Percentiles rank a stretch among this genome's conserved stretches.
These are phyloP conservation scores for Penstemon eatonii DNA, from an alignment of 257 asterid species.

Conservation along the genomic window DNA sequence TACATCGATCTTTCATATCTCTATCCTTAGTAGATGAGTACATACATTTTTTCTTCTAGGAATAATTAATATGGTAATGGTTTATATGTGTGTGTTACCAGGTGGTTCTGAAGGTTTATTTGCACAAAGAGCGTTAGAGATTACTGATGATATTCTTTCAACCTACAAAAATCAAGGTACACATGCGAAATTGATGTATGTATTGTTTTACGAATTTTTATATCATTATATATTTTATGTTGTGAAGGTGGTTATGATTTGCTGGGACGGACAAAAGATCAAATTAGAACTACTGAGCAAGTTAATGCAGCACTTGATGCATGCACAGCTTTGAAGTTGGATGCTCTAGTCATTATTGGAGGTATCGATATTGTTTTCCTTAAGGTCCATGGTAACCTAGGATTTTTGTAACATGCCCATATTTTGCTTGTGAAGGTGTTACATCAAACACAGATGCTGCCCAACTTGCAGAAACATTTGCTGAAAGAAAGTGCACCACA, in stretches of 20 bases:
- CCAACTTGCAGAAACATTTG: slow-evolving; percentile 97
- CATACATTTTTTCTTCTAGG: neutral
- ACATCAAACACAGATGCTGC: slow-evolving; percentile 99
- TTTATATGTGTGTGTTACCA: slow-evolving; percentile 29
- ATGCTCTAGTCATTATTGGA: slow-evolving; percentile 90
- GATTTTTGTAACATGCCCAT: slow-evolving; percentile 32
- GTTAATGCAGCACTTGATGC: slow-evolving; percentile 83
- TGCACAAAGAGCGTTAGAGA: slow-evolving; percentile 83
- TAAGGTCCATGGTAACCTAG: slow-evolving; percentile 23
- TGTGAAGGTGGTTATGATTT: slow-evolving; percentile 89
- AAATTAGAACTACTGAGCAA: slow-evolving; percentile 91
- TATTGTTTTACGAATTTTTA: slow-evolving; percentile 9
- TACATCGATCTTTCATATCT: neutral
- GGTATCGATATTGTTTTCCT: slow-evolving; percentile 46
- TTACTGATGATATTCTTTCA: slow-evolving; percentile 75
- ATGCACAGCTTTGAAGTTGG: slow-evolving; percentile 78
- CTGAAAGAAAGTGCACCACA: slow-evolving; percentile 79
- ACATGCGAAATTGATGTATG: neutral
- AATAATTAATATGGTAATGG: slow-evolving; percentile 19
- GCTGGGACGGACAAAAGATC: slow-evolving; percentile 96
- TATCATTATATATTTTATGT: slow-evolving; percentile 18
- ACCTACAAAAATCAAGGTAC: slow-evolving; percentile 95
- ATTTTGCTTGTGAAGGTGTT: slow-evolving; percentile 62
- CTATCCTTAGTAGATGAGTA: neutral
- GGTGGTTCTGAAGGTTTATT: slow-evolving; percentile 99